These are phyloP conservation scores for Austroboletus olivaceoglutinosus DNA, from an alignment of 1,284 basidiomycete genomes.

Conservation along the genomic window DNA sequence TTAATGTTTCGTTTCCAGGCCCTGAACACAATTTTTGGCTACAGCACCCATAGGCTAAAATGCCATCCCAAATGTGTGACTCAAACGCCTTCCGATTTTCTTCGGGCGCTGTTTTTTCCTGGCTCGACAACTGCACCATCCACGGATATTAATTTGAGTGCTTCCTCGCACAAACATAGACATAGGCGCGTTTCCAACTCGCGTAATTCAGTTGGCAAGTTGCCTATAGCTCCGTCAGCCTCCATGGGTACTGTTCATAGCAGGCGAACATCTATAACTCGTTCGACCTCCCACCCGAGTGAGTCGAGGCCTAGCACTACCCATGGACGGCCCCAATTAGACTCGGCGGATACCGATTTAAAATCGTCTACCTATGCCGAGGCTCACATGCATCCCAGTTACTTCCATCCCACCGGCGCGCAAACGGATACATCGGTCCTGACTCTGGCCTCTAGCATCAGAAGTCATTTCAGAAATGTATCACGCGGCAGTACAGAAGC, in stretches of 20 bases:
- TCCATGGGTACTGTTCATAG: slow-evolving; percentile 23
- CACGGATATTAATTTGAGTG: slow-evolving; percentile 27
- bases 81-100: slow-evolving; percentile 41
- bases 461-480: slow-evolving; percentile 13
- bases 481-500: slow-evolving; percentile 16
- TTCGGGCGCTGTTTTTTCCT: slow-evolving; percentile 54
- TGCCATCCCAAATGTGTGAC: slow-evolving; percentile 33
- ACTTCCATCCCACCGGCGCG: slow-evolving; percentile 4
- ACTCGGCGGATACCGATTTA: slow-evolving; percentile 12
- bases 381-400: slow-evolving; percentile 5
- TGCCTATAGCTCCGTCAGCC: slow-evolving; percentile 12
- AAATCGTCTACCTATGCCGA: slow-evolving; percentile 2
- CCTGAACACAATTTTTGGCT: slow-evolving; percentile 56
- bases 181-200: slow-evolving; percentile 29
- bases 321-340: slow-evolving; percentile 13
- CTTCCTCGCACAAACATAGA: slow-evolving; percentile 21
- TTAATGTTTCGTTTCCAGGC: slow-evolving; percentile 40
- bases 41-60: slow-evolving; percentile 56
- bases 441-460: slow-evolving; percentile 27
- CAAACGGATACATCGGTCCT: slow-evolving; percentile 20
- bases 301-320: slow-evolving; percentile 19
- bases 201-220: slow-evolving; percentile 19
- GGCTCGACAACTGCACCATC: slow-evolving; percentile 28
- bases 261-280: slow-evolving; percentile 26
- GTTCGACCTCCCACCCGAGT: slow-evolving; percentile 17